phyloP scores from a whole-genome alignment of 2,329 filamentous ascomycete species.

The Rosellinia necatrix region DNA sequence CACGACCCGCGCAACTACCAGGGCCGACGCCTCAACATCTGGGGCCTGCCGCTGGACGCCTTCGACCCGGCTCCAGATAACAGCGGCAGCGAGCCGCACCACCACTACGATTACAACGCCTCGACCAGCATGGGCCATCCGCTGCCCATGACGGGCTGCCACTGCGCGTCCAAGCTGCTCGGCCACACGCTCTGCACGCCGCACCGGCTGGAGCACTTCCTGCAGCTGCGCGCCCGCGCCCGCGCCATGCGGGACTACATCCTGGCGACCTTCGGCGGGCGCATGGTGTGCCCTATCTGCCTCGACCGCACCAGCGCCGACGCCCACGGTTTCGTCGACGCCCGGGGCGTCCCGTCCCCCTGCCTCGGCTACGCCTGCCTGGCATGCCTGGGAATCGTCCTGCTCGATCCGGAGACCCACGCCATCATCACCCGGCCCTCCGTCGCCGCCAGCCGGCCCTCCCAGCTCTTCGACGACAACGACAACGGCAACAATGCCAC shows the following conservation, averaged over 20 bases:
- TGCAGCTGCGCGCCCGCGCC: constrained; percentile 32
- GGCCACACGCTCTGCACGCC: constrained; percentile 41
- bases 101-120: too few species aligned
- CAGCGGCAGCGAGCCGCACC: background rate
- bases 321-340: constrained; percentile 14
- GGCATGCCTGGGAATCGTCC: constrained; percentile 38
- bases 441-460: background rate
- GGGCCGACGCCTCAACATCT: constrained; percentile 34
- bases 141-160: constrained; percentile 44
- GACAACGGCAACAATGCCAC: background rate
- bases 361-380: constrained; percentile 42
- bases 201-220: constrained; percentile 42
- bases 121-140: constrained; percentile 4
- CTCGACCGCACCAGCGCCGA: constrained; percentile 25
- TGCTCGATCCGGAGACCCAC: background rate
- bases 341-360: constrained; percentile 5
- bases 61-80: background rate
- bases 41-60: constrained; percentile 29
- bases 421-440: background rate
- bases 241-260: constrained; percentile 38
- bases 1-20: background rate
- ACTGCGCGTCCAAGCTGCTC: constrained; percentile 44
- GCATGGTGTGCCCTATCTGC: constrained; percentile 41
- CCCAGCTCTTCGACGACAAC: too few species aligned
- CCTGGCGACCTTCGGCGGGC: constrained; percentile 28